A percentile compares a stretch with the other conserved stretches of the same genome.
These are phyloP conservation scores for Lactarius quietus DNA, from an alignment of 768 basidiomycete genomes.

Conservation along the genomic window DNA sequence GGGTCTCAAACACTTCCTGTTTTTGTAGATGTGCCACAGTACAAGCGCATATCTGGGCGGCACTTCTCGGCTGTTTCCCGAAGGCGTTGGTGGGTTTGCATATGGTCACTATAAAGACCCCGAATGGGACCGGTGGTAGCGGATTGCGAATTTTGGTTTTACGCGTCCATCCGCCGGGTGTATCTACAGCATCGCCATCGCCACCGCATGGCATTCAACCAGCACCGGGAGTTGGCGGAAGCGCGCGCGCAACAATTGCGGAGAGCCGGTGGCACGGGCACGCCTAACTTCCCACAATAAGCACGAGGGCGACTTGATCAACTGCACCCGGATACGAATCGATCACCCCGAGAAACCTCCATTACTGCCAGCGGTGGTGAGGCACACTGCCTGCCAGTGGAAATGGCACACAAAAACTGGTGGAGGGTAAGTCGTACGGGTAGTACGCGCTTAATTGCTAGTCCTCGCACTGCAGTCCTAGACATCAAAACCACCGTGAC, in stretches of 20 bases:
- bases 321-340: not conserved
- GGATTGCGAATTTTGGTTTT: too few relatives aligned
- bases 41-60: too few relatives aligned
- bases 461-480: not conserved
- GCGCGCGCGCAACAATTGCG: not conserved
- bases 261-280: not conserved
- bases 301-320: not conserved
- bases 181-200: not conserved
- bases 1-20: too few relatives aligned
- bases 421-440: not conserved
- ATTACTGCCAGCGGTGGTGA: not conserved
- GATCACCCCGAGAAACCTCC: not conserved
- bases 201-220: not conserved
- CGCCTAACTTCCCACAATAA: not conserved
- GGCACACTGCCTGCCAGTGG: not conserved
- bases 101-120: too few relatives aligned
- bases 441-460: not conserved
- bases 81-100: too few relatives aligned
- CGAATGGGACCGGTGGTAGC: too few relatives aligned
- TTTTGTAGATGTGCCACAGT: too few relatives aligned
- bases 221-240: not conserved
- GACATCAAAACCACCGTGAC: not conserved
- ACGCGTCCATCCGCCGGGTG: not conserved
- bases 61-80: too few relatives aligned
- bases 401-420: not conserved